These are phyloP conservation scores for Botryotinia calthae DNA, from an alignment of 2,329 filamentous ascomycete genomes.

Conservation along the genomic window DNA sequence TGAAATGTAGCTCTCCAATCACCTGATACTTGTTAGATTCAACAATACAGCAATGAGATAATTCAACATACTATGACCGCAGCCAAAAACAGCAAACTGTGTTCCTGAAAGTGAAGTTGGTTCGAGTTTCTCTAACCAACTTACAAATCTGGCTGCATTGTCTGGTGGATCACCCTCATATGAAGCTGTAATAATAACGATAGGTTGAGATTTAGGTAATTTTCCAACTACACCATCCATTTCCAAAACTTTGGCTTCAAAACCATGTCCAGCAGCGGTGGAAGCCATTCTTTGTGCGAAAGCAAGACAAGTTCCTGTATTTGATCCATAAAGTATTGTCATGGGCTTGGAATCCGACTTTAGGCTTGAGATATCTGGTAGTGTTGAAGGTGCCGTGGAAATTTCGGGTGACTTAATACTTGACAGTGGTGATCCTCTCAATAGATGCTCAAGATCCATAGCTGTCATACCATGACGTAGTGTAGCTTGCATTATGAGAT, in stretches of 20 bases:
- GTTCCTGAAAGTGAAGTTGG: constrained; percentile 51
- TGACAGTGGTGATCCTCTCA: constrained; percentile 28
- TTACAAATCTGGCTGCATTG: constrained; percentile 66
- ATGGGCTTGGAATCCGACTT: constrained; percentile 38
- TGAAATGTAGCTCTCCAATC: constrained; percentile 66
- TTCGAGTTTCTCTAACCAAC: constrained; percentile 54
- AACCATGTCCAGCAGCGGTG: constrained; percentile 59
- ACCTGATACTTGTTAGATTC: background rate
- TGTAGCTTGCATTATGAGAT: constrained; percentile 59
- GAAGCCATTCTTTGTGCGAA: constrained; percentile 61
- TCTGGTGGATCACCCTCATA: constrained; percentile 74
- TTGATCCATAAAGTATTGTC: constrained; percentile 68
- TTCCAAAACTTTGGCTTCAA: constrained; percentile 49
- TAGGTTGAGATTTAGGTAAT: constrained; percentile 57
- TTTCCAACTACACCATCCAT: constrained; percentile 61
- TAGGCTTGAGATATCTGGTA: background rate
- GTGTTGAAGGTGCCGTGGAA: background rate
- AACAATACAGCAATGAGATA: constrained; percentile 35
- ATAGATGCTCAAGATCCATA: constrained; percentile 42
- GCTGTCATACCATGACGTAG: constrained; percentile 51
- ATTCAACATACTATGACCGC: constrained; percentile 48
- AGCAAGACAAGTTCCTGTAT: constrained; percentile 71
- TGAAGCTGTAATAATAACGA: constrained; percentile 65
- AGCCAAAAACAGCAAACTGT: constrained; percentile 67
- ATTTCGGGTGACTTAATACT: background rate